A percentile compares a stretch with the other conserved stretches of the same genome.
Conservation (phyloP, 495 filamentous ascomycete genomes). For the Aspergillus ellipticus region DNA sequence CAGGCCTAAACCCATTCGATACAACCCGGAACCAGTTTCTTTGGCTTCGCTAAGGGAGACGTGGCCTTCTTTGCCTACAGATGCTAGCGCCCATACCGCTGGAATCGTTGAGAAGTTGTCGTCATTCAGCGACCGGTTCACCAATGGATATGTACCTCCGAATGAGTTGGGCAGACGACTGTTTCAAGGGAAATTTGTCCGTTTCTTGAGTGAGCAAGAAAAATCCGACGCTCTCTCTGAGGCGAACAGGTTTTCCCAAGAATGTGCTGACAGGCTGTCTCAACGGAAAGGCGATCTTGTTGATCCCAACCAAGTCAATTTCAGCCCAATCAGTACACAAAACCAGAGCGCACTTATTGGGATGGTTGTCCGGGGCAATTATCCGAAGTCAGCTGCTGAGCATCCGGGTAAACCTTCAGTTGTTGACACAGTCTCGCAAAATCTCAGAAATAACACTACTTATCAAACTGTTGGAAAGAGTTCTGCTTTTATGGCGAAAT, state of each 20-base stretch:
- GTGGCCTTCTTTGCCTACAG: conserved; percentile 42
- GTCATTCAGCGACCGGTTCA: conserved; percentile 30
- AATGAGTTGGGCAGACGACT: conserved; percentile 39
- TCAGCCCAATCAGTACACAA: conserved; percentile 50
- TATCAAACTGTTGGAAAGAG: conserved; percentile 41
- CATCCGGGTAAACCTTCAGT: conserved; percentile 24
- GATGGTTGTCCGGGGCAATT: conserved; percentile 61
- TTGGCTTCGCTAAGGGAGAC: conserved; percentile 33
- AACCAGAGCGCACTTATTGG: conserved; percentile 63
- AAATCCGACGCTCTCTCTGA: conserved; percentile 33
- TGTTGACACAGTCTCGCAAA: conserved; percentile 33
- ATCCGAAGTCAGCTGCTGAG: conserved; percentile 20
- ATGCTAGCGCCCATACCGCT: conserved; percentile 24
- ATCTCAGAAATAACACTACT: conserved; percentile 43
- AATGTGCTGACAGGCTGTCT: conserved; percentile 40
- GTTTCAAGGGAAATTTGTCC: conserved; percentile 38
- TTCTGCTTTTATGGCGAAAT: conserved; percentile 38
- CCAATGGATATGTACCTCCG: conserved; percentile 38
- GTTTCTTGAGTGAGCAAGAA: conserved; percentile 38
- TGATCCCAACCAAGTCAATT: conserved; percentile 29
- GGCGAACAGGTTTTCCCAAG: conserved; percentile 34
- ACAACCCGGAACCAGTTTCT: conserved; percentile 29
- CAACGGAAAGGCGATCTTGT: conserved; percentile 39
- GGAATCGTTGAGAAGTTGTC: conserved; percentile 38
- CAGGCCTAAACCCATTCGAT: conserved; percentile 31